Evolutionary conservation across 2,329 filamentous ascomycete genomes (phyloP).

Genomic region (Colletotrichum sp.): DNA sequence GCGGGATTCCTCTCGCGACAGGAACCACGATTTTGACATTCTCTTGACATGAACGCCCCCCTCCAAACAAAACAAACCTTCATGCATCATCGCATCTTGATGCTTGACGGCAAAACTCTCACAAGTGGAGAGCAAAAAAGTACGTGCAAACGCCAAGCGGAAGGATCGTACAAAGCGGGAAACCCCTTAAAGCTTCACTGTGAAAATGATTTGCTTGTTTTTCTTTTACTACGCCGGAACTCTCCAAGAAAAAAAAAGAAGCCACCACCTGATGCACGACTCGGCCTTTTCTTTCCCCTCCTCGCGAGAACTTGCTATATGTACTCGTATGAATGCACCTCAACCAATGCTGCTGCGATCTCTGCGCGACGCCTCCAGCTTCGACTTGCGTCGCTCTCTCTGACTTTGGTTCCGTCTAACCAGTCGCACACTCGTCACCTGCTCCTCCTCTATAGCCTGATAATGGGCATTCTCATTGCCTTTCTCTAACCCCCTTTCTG

Average conservation of each 20-base stretch:
- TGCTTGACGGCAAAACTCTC: neutral
- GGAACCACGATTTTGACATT: neutral
- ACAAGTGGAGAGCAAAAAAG: neutral
- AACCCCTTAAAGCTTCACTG: neutral
- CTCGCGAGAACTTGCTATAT: neutral
- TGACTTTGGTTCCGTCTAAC: constrained; percentile 16
- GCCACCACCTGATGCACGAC: neutral
- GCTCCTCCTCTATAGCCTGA: neutral
- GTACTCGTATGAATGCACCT: constrained; percentile 11
- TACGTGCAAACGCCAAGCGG: neutral
- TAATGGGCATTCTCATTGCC: neutral
- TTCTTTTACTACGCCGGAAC: neutral
- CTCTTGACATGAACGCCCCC: neutral
- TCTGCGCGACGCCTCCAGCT: neutral
- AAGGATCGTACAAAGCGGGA: neutral
- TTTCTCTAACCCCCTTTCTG: neutral
- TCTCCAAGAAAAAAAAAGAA: neutral
- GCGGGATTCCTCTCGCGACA: neutral
- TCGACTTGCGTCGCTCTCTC: constrained; percentile 16
- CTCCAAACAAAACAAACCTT: neutral
- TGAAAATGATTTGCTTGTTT: neutral
- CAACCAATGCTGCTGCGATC: constrained; percentile 8
- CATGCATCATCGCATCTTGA: neutral
- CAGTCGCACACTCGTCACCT: constrained; percentile 21
- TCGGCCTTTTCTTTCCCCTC: neutral